Conservation (phyloP, 1,284 basidiomycete genomes). For the Puccinia hordei region DNA sequence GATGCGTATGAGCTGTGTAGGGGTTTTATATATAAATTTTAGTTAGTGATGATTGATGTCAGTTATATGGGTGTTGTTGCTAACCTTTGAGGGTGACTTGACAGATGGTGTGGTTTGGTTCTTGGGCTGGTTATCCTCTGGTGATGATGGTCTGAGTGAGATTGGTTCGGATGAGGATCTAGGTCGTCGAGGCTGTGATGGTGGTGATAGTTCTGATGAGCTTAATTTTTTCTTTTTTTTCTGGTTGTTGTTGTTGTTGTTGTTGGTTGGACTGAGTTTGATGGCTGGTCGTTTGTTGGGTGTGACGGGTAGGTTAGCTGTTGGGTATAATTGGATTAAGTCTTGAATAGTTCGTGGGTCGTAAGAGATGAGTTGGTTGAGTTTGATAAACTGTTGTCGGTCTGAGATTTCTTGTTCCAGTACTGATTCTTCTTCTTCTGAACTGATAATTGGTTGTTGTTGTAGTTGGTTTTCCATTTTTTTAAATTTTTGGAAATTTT, state of each 20-base stretch:
- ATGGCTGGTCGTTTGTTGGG: too few relatives aligned
- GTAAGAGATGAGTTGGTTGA: slow-evolving; percentile 5
- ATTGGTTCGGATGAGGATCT: background rate
- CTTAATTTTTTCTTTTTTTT: background rate
- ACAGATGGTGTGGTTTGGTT: background rate
- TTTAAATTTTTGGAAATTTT: too few relatives aligned
- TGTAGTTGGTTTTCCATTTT: too few relatives aligned
- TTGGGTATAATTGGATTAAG: background rate
- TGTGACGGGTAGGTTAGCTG: background rate
- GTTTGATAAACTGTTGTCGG: background rate
- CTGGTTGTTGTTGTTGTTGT: background rate
- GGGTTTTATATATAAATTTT: too few relatives aligned
- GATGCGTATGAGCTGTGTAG: background rate
- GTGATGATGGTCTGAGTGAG: background rate
- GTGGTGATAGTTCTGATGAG: background rate
- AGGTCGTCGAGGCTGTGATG: background rate
- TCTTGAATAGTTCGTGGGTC: background rate
- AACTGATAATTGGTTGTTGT: too few relatives aligned
- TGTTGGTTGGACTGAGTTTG: too few relatives aligned
- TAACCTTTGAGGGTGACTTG: slow-evolving; percentile 19
- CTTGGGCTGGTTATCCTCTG: background rate
- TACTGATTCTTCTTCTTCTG: too few relatives aligned
- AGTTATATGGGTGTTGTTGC: background rate
- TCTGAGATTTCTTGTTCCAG: background rate
- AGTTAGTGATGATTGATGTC: background rate